Conservation (phyloP, 257 asterid species). For the Nicotiana tabacum region DNA sequence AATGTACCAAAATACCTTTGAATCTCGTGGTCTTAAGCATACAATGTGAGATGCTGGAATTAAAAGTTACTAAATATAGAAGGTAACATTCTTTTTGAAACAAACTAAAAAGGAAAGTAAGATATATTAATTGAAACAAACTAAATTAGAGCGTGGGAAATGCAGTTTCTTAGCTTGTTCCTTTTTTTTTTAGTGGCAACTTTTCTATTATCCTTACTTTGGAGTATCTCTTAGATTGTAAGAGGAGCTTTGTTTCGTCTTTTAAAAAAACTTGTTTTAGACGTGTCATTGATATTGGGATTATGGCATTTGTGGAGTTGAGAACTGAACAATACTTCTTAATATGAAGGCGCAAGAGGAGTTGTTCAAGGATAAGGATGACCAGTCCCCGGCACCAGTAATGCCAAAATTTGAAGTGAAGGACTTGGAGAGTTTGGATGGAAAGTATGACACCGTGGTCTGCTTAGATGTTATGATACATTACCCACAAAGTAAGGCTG, state of each 20-base stretch:
- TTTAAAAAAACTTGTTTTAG: not conserved
- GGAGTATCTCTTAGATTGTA: not conserved
- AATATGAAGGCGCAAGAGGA: constrained; percentile 62
- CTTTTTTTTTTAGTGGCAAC: not conserved
- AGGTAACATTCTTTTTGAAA: not conserved
- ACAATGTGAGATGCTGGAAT: too few relatives aligned
- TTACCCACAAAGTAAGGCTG: constrained; percentile 92
- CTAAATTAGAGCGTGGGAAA: not conserved
- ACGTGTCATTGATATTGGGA: not conserved
- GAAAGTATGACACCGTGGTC: constrained; percentile 78
- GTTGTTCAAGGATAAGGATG: constrained; percentile 45
- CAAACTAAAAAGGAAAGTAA: not conserved
- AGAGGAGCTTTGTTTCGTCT: not conserved
- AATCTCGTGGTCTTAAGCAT: too few relatives aligned
- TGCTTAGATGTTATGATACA: constrained; percentile 93
- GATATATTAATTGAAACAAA: not conserved
- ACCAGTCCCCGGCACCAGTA: constrained; percentile 35
- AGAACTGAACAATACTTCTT: not conserved
- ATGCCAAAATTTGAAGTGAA: constrained; percentile 79
- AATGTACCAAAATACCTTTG: too few relatives aligned
- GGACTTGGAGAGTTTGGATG: constrained; percentile 83
- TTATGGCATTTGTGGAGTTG: not conserved
- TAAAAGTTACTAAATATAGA: not conserved
- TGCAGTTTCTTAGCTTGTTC: not conserved
- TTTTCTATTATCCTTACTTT: not conserved